phyloP scores from a whole-genome alignment of 495 filamentous ascomycete genomes.

The Neurospora sp. region DNA sequence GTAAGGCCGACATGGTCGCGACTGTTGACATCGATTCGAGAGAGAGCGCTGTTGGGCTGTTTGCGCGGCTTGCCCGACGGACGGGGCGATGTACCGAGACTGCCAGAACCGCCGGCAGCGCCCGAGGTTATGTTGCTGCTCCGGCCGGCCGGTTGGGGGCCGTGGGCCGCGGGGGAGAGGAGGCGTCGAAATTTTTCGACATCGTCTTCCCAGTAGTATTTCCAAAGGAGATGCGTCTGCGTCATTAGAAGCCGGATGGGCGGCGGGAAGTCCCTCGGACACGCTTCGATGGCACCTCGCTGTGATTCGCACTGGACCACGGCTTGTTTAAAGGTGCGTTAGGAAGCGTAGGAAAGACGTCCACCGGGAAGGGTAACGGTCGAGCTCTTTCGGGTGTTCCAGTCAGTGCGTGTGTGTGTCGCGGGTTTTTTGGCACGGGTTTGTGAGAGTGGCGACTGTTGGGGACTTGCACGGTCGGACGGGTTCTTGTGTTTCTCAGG shows the following conservation, averaged over 20 bases:
- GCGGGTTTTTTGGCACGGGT: not conserved
- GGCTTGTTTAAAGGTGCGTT: constrained; percentile 71
- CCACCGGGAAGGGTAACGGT: constrained; percentile 5
- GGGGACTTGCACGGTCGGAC: not conserved
- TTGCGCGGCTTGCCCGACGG: constrained; percentile 35
- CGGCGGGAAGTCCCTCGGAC: constrained; percentile 26
- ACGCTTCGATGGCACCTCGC: constrained; percentile 70
- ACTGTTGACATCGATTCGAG: constrained; percentile 66
- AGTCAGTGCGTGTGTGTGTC: not conserved
- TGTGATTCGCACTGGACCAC: constrained; percentile 69
- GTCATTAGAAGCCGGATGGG: constrained; percentile 67
- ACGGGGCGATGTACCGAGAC: constrained; percentile 37
- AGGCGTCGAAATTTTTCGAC: constrained; percentile 81
- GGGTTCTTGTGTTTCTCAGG: not conserved
- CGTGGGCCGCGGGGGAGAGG: constrained; percentile 55
- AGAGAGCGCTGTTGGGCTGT: constrained; percentile 35
- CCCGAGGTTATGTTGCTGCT: constrained; percentile 21
- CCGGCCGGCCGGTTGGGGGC: constrained; percentile 37
- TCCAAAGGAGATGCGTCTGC: constrained; percentile 93
- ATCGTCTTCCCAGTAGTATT: constrained; percentile 91
- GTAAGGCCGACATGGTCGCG: constrained; percentile 71
- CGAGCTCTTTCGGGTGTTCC: not conserved
- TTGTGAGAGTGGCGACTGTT: not conserved
- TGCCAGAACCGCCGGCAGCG: constrained; percentile 16
- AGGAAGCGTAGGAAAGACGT: constrained; percentile 27